Evolutionary conservation across 2,329 filamentous ascomycete species (phyloP).

Genomic region (Leptographium lundbergii): DNA sequence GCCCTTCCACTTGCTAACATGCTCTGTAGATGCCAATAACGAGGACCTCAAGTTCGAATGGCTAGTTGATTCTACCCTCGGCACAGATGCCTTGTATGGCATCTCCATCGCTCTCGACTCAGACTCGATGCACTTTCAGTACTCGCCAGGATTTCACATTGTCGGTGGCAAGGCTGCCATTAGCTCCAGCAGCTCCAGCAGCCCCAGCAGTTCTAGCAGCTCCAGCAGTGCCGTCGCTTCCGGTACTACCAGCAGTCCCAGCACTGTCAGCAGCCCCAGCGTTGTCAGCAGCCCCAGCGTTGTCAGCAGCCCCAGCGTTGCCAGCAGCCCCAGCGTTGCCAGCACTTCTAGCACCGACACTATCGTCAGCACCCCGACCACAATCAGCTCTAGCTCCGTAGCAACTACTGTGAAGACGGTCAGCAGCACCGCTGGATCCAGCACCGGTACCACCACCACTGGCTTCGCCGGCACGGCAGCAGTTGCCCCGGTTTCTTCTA

Average conservation of each 20-base stretch:
- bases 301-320: neutral
- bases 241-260: neutral
- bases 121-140: constrained; percentile 41
- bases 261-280: neutral
- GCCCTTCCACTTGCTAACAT: neutral
- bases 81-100: constrained; percentile 34
- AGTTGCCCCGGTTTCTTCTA: neutral
- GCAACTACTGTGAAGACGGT: neutral
- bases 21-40: constrained; percentile 27
- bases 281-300: neutral
- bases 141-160: constrained; percentile 47
- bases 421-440: neutral
- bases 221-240: neutral
- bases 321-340: neutral
- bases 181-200: neutral
- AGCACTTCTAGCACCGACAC: neutral
- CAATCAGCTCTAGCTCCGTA: neutral
- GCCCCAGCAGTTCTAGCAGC: neutral
- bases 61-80: constrained; percentile 33
- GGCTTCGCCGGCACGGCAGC: neutral
- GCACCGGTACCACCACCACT: neutral
- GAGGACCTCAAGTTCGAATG: constrained; percentile 32
- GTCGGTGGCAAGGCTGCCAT: constrained; percentile 13
- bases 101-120: constrained; percentile 38
- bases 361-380: neutral